Percentiles rank a stretch among this genome's conserved stretches.
These are phyloP conservation scores for Lactifluus hygrophoroides DNA, from an alignment of 768 basidiomycete species.

Conservation along the genomic window DNA sequence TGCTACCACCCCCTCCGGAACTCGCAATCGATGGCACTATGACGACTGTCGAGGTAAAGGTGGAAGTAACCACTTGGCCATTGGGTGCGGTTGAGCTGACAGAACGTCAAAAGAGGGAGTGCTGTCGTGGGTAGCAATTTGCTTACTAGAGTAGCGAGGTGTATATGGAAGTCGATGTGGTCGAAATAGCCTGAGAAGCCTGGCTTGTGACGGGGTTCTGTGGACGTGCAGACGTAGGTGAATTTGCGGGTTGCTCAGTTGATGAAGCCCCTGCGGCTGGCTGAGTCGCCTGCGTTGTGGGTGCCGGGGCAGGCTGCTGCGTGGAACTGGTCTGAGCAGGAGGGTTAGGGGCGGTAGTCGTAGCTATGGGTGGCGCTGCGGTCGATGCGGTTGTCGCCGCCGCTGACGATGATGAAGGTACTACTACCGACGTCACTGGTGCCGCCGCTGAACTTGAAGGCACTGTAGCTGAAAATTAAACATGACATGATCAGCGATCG, in stretches of 20 bases:
- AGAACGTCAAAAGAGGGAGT: background rate
- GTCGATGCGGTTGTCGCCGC: background rate
- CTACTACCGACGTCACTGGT: background rate
- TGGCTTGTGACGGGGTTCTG: background rate
- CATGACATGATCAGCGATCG: background rate
- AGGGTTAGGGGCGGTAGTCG: background rate
- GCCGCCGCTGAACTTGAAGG: background rate
- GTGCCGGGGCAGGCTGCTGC: background rate
- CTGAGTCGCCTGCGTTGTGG: background rate
- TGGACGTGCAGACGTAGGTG: background rate
- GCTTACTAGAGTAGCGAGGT: conserved; percentile 3
- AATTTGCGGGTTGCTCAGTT: background rate
- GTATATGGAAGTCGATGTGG: background rate
- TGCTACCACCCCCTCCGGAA: conserved; percentile 1
- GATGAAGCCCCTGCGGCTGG: background rate
- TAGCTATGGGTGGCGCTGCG: background rate
- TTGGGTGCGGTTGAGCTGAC: conserved; percentile 10
- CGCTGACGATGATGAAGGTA: background rate
- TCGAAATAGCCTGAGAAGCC: background rate
- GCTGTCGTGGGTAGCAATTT: background rate
- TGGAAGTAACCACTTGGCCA: conserved; percentile 13
- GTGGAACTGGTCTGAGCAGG: background rate
- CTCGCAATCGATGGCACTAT: conserved; percentile 19
- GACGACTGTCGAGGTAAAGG: conserved; percentile 19
- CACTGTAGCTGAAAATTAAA: background rate